Conservation (phyloP, 2,329 filamentous ascomycete species). For the Aschersonia sp. region DNA sequence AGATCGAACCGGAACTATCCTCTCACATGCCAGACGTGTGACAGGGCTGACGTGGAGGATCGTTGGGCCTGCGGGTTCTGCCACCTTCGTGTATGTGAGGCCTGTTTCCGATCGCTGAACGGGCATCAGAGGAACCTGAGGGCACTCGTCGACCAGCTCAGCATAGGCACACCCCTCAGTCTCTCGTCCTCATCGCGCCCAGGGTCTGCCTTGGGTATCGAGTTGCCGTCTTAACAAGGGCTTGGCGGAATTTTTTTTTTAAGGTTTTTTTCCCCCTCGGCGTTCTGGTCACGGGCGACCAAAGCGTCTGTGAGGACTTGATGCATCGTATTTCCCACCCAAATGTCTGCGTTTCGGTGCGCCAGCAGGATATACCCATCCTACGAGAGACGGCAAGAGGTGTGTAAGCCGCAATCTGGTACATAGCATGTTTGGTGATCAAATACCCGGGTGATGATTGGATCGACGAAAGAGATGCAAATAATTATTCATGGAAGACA, state of each 20-base stretch:
- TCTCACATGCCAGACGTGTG: constrained; percentile 39
- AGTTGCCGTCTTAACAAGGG: neutral
- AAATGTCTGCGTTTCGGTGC: no score
- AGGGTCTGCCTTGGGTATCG: constrained; percentile 7
- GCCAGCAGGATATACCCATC: no score
- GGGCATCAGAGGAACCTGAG: constrained; percentile 26
- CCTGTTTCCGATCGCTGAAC: constrained; percentile 28
- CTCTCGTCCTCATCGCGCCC: constrained; percentile 8
- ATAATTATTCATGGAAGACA: no score
- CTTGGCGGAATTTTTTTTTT: neutral
- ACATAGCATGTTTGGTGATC: no score
- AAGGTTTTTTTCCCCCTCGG: no score
- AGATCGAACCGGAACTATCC: constrained; percentile 34
- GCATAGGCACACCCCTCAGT: constrained; percentile 7
- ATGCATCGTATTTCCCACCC: no score
- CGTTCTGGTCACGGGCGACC: no score
- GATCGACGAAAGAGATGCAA: no score
- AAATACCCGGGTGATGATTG: no score
- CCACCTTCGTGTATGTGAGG: constrained; percentile 34
- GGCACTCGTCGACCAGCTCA: constrained; percentile 20
- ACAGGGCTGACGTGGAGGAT: constrained; percentile 26
- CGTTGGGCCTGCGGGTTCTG: constrained; percentile 36
- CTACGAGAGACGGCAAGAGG: no score
- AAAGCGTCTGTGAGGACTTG: no score
- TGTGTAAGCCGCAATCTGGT: no score